Evolutionary conservation across 2,329 filamentous ascomycete species (phyloP).

Genomic region (Aspergillus glaucus): DNA sequence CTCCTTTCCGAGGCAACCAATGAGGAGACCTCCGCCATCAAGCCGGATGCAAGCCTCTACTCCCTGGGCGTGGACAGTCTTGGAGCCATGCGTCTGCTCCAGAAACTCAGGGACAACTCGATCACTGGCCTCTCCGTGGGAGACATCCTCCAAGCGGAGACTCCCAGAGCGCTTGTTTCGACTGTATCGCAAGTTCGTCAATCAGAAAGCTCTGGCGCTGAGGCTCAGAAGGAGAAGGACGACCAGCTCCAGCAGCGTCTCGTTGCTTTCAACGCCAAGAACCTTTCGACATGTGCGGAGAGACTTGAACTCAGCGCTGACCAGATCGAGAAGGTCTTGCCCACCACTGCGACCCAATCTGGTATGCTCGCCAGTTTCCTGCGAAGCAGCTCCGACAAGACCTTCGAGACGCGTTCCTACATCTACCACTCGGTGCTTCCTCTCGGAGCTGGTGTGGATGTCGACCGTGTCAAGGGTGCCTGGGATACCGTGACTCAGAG

Average conservation of each 20-base stretch:
- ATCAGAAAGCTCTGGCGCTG: background rate
- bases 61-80: constrained; percentile 32
- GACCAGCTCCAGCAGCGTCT: constrained; percentile 4
- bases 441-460: constrained; percentile 17
- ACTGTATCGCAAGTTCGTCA: constrained; percentile 6
- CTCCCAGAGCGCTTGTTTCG: constrained; percentile 18
- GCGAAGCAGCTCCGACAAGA: constrained; percentile 12
- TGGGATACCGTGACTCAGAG: constrained; percentile 18
- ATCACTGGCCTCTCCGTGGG: constrained; percentile 18
- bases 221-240: background rate
- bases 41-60: constrained; percentile 13
- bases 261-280: constrained; percentile 13
- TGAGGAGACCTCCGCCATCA: constrained; percentile 10
- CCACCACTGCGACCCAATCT: constrained; percentile 30
- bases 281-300: constrained; percentile 13
- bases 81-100: constrained; percentile 28
- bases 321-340: constrained; percentile 24
- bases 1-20: constrained; percentile 12
- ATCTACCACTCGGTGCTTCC: constrained; percentile 26
- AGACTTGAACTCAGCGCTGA: constrained; percentile 8
- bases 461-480: constrained; percentile 17
- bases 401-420: constrained; percentile 18
- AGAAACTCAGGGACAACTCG: constrained; percentile 21
- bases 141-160: constrained; percentile 24
- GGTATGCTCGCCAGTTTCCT: constrained; percentile 31